phyloP scores from a whole-genome alignment of 495 filamentous ascomycete species.

The Hypoxylon crocopeplum region DNA sequence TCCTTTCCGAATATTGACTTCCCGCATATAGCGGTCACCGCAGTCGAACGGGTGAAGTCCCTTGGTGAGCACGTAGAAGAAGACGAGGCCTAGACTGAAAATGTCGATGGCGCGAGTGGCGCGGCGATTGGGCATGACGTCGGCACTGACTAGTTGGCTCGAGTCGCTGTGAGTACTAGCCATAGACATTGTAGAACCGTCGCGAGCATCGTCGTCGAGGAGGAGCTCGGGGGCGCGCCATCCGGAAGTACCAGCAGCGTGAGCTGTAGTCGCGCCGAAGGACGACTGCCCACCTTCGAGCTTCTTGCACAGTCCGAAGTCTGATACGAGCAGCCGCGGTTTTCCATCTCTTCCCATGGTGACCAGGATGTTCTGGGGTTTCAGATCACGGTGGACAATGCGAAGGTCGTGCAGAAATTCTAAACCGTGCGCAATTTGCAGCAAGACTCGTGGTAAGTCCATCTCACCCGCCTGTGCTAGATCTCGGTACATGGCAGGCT shows the following conservation, averaged over 20 bases:
- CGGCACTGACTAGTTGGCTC: slow-evolving; percentile 45
- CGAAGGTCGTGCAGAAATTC: slow-evolving; percentile 88
- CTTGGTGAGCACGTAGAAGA: slow-evolving; percentile 92
- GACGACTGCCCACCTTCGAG: slow-evolving; percentile 95
- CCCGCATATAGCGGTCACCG: slow-evolving; percentile 89
- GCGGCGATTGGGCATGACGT: slow-evolving; percentile 68
- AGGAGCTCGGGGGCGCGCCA: slow-evolving; percentile 97
- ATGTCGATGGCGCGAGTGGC: slow-evolving; percentile 96
- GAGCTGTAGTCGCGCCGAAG: slow-evolving; percentile 90
- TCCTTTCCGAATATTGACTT: slow-evolving; percentile 94
- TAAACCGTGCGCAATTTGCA: slow-evolving; percentile 86
- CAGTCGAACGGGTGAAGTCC: slow-evolving; percentile 95
- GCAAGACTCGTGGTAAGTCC: slow-evolving; percentile 70
- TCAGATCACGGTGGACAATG: slow-evolving; percentile 96
- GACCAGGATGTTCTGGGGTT: slow-evolving; percentile 96
- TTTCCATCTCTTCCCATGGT: slow-evolving; percentile 63
- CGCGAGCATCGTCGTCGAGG: slow-evolving; percentile 70
- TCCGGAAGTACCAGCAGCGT: slow-evolving; percentile 90
- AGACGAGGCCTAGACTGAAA: slow-evolving; percentile 93
- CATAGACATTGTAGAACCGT: slow-evolving; percentile 40
- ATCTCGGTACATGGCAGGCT: slow-evolving; percentile 56
- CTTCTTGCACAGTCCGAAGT: slow-evolving; percentile 98
- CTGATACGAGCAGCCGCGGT: slow-evolving; percentile 87
- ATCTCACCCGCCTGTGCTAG: slow-evolving; percentile 60
- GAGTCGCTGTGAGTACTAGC: slow-evolving; percentile 55